Evolutionary conservation across 1,284 basidiomycete species (phyloP), one percentile per base, ranked within the genome.

Genomic region (Apiotrichum laibachii): DNA sequence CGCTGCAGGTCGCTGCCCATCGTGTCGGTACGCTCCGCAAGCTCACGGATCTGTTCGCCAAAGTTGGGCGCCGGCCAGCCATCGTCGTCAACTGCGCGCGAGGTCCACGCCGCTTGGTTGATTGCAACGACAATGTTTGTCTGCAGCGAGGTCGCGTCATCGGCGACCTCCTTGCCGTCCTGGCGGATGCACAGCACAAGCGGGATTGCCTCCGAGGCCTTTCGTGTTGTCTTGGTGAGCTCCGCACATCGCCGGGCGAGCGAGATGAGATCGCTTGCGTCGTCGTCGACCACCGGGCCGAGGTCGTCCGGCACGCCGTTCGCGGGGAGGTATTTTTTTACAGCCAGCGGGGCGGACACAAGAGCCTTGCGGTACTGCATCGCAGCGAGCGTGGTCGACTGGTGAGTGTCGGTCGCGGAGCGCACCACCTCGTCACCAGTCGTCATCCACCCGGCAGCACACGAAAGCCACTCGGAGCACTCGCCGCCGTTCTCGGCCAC

Each of bases 331-430:
- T 59, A 50, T 2, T 43, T 51, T 42, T 60, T 58, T 33, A 63
- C 54, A 0, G 48, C 56, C 59, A 63, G 58, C 2, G 62, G 47
- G 0, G 59, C 53, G 16, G 47, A 46, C 2, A 48, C 51, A 16
- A 59, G 46, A 8, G 59, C 46, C 37, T 64, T 61, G 18, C 59
- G 58, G 40, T 62, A 67, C 50, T 57, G 63, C 60, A 66, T 62
- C n/a, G 63, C 53, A 5, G 61, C 59, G 13, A 67, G 54, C 0
- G 55, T 48, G 8, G 65, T 57, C 2, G 60, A 50, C 43, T 62
- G 60, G 35, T 55, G 56, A 0, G 55, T 53, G 34, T 61, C 60
- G 9, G 44, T 44, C 0, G 63, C 60, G 2, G 47, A 37, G 11
- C 54, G 51, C 7, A 52, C 44, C 13, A 60, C 39, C 40, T 50